Conservation (phyloP, 192 early-diverging fungal genomes). For the Backusella circina region DNA sequence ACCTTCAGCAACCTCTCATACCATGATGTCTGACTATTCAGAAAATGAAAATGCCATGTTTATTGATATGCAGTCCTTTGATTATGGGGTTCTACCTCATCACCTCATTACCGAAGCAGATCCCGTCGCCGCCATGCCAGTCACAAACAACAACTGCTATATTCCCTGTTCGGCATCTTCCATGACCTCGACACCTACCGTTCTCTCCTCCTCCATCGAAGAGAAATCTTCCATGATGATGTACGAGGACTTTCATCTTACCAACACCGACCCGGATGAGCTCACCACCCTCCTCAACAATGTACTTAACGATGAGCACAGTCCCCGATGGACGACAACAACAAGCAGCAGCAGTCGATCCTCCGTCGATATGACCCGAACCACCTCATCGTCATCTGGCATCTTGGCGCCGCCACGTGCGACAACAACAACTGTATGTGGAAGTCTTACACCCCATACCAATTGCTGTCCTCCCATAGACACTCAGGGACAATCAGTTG, state of each 20-base stretch:
- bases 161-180: background rate
- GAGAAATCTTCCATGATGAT: background rate
- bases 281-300: background rate
- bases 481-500: constrained; percentile 22
- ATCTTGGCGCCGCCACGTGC: background rate
- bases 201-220: background rate
- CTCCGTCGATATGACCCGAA: background rate
- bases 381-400: background rate
- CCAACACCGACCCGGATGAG: background rate
- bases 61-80: background rate
- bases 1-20: background rate
- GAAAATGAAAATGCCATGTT: background rate
- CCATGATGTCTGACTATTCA: background rate
- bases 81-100: background rate
- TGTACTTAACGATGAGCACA: background rate
- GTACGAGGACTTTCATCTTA: too few relatives aligned
- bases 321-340: background rate
- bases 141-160: background rate
- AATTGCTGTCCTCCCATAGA: background rate
- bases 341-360: background rate
- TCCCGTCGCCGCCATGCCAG: background rate
- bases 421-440: background rate
- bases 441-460: constrained; percentile 1
- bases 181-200: background rate
- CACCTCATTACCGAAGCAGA: background rate